These are phyloP conservation scores for Aspergillus sparsus DNA, from an alignment of 495 filamentous ascomycete genomes.

Conservation along the genomic window DNA sequence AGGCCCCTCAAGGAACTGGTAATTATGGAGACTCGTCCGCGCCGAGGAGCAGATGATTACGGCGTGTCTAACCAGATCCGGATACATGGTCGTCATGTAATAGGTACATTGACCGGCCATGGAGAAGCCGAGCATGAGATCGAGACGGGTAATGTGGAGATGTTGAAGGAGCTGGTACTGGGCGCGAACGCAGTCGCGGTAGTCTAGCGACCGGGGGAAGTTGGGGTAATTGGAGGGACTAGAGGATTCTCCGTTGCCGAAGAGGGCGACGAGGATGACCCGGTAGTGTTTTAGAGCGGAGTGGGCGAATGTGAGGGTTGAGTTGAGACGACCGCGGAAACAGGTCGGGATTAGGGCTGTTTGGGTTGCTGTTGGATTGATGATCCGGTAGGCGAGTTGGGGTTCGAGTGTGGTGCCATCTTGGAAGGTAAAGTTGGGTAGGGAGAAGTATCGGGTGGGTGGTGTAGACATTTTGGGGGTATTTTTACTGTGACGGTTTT, in stretches of 20 bases:
- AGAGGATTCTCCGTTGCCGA: constrained; percentile 67
- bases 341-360: constrained; percentile 50
- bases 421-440: too few relatives aligned
- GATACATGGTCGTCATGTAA: constrained; percentile 64
- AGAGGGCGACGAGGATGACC: constrained; percentile 63
- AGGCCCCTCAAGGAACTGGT: constrained; percentile 67
- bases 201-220: constrained; percentile 60
- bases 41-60: constrained; percentile 67
- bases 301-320: constrained; percentile 46
- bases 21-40: constrained; percentile 63
- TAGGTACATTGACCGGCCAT: constrained; percentile 68
- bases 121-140: constrained; percentile 60
- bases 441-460: too few relatives aligned
- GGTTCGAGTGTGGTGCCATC: too few relatives aligned
- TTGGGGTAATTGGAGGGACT: constrained; percentile 57
- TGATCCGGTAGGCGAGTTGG: constrained; percentile 45
- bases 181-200: constrained; percentile 59
- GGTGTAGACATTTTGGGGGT: too few relatives aligned
- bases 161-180: constrained; percentile 59
- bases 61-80: constrained; percentile 56
- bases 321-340: constrained; percentile 47
- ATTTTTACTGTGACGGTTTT: too few relatives aligned
- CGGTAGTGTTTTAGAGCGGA: constrained; percentile 52
- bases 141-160: constrained; percentile 51
- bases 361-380: constrained; percentile 40